Conservation (phyloP, 139 green algal genomes). For the Prasinococcaceae sp. region DNA sequence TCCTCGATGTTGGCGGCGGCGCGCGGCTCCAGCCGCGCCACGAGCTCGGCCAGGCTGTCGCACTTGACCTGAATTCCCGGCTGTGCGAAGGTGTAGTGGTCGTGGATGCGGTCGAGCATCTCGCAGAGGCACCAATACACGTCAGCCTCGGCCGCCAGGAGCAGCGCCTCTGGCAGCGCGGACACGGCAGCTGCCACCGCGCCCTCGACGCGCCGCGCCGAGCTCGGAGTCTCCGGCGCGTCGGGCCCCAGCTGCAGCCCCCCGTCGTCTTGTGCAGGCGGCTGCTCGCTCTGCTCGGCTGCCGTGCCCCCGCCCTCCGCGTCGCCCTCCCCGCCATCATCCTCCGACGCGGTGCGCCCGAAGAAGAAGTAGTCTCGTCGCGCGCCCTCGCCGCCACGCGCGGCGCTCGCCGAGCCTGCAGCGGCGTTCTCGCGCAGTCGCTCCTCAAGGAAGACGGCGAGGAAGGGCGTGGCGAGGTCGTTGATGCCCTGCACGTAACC, state of each 20-base stretch:
- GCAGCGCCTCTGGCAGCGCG: conserved; percentile 26
- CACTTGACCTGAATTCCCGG: conserved; percentile 87
- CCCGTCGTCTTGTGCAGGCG: too few species aligned
- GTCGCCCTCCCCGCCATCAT: too few species aligned
- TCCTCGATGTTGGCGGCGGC: conserved; percentile 47
- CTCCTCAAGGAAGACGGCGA: conserved; percentile 80
- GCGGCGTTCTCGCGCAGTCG: too few species aligned
- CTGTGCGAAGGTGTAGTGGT: conserved; percentile 95
- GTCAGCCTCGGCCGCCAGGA: conserved; percentile 56
- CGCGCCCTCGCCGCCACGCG: neutral
- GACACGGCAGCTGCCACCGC: too few species aligned
- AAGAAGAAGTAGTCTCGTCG: too few species aligned
- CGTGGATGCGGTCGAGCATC: conserved; percentile 79
- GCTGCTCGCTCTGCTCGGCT: too few species aligned
- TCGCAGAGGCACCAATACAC: conserved; percentile 92
- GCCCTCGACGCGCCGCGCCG: too few species aligned
- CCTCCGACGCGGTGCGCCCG: too few species aligned
- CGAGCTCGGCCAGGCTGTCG: conserved; percentile 70
- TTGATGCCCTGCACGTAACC: conserved; percentile 82
- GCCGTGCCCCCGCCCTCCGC: too few species aligned
- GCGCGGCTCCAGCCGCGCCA: conserved; percentile 19
- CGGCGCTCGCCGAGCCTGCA: too few species aligned
- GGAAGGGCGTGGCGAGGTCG: conserved; percentile 90
- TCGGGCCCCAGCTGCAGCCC: too few species aligned
- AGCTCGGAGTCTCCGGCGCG: too few species aligned